Base-by-base conservation (phyloP, 208 protist genomes). In the Blechomonas ayalai region DNA sequence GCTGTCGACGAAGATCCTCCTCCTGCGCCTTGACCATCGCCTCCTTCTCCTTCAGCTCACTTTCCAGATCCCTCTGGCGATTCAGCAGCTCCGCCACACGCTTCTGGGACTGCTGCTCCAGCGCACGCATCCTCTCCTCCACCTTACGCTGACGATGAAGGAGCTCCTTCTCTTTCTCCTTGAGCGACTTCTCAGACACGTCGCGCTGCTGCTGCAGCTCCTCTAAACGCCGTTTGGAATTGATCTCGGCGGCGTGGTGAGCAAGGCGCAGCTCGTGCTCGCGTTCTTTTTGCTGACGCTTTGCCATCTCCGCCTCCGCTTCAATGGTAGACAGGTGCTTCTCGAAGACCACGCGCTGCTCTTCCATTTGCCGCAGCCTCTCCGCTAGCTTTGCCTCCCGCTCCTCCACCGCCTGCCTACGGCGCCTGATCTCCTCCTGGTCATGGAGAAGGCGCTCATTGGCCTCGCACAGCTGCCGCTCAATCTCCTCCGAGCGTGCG, bases 321-420 rank as follows among this genome's bases (percentile, higher is more conserved):
- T 85, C 75, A n/a, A 92, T 59, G 4, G 57, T 56, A 24, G 59
- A 50, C 74, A 92, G 76, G 47, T 76, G 75, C 12, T 37, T 52
- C 42, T 88, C 65, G 55, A 84, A 90, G 13, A 50, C 25, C 28
- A 62, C 38, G n/a, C 67, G 64, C 65, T 88, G 54, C 26, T 69
- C 69, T 43, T 87, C 79, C 57, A 79, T 51, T 27, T 69, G 59
- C 6, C 55, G 73, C 56, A 80, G 57, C 6, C 56, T 65, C 24
- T 36, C 44, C 24, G 52, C 67, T 28, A 87, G 52, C 49, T 75
- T 58, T 2, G 61, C 57, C 65, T 91, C 75, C 16, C 74, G 64
- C 53, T 50, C 41, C 48, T 84, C 67, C 59, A 86, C 63, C 34
- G 54, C 53, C 27, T 73, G 54, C 10, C 62, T 51, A 13, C 59